Evolutionary conservation across 805 yeast genomes (phyloP).

Genomic region (Yarrowia divulgata): DNA sequence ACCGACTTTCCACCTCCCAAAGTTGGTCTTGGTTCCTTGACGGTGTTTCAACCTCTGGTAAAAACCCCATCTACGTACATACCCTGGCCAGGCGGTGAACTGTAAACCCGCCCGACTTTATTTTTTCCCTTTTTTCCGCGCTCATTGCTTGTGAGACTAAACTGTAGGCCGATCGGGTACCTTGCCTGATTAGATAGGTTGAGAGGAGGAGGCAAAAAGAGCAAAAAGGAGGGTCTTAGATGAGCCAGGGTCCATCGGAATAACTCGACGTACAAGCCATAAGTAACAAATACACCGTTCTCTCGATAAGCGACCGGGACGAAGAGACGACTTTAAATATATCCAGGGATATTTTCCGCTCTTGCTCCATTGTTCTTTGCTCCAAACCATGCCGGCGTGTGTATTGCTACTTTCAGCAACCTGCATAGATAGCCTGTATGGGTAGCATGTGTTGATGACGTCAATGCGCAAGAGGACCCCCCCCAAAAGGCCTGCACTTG

Average conservation of each 20-base stretch:
- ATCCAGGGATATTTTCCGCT: no score
- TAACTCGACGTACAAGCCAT: no score
- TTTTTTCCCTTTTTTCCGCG: not conserved
- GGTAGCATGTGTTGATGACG: constrained; percentile 32
- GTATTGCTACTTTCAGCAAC: constrained; percentile 35
- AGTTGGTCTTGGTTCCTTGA: no score
- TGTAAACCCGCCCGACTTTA: constrained; percentile 4
- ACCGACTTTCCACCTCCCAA: no score
- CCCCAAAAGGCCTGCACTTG: not conserved
- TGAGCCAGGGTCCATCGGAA: no score
- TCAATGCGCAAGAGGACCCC: not conserved
- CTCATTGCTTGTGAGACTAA: constrained; percentile 12
- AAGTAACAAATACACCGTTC: no score
- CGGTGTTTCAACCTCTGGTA: no score
- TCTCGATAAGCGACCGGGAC: no score
- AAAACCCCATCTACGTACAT: no score
- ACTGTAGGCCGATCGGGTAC: constrained; percentile 16
- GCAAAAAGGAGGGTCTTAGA: not conserved
- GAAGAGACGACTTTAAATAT: no score
- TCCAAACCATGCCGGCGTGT: constrained; percentile 3
- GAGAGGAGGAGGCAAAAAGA: not conserved
- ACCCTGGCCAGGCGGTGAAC: constrained; percentile 1
- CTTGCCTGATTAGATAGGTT: constrained; percentile 21
- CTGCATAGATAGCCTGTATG: constrained; percentile 32
- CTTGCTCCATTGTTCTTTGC: constrained; percentile 12